Conservation (phyloP, 768 basidiomycete genomes). For the Brasilioporus rufonigricans region DNA sequence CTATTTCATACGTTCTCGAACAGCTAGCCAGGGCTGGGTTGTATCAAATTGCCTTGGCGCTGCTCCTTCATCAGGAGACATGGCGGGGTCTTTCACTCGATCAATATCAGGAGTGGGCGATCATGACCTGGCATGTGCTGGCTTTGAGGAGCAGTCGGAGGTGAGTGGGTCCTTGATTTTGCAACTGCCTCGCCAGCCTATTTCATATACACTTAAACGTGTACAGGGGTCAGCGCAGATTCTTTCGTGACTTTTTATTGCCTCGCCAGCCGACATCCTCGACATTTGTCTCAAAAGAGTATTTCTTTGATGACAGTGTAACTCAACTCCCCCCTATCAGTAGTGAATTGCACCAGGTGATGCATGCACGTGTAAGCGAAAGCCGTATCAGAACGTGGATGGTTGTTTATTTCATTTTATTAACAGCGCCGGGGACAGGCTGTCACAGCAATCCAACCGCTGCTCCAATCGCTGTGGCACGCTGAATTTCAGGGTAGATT, state of each 20-base stretch:
- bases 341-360: constrained; percentile 42
- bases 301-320: constrained; percentile 44
- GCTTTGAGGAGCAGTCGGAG: constrained; percentile 65
- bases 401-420: constrained; percentile 3
- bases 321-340: constrained; percentile 37
- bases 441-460: constrained; percentile 56
- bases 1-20: constrained; percentile 13
- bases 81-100: constrained; percentile 66
- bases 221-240: constrained; percentile 56
- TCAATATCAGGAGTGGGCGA: constrained; percentile 72
- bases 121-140: constrained; percentile 76
- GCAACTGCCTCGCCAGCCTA: constrained; percentile 1
- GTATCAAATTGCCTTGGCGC: constrained; percentile 57
- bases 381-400: constrained; percentile 12
- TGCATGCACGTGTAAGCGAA: constrained; percentile 39
- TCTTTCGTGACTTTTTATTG: constrained; percentile 64
- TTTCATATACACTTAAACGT: constrained; percentile 8
- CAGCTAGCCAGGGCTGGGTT: constrained; percentile 70
- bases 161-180: constrained; percentile 38
- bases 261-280: constrained; percentile 55
- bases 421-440: constrained; percentile 63
- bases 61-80: constrained; percentile 63
- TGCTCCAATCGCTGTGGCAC: constrained; percentile 74
- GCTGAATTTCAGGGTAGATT: constrained; percentile 75
- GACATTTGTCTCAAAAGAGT: constrained; percentile 53